A percentile compares a stretch with the other conserved stretches of the same genome.
phyloP scores from a whole-genome alignment of 2,329 filamentous ascomycete species.

The Alternaria alternata region DNA sequence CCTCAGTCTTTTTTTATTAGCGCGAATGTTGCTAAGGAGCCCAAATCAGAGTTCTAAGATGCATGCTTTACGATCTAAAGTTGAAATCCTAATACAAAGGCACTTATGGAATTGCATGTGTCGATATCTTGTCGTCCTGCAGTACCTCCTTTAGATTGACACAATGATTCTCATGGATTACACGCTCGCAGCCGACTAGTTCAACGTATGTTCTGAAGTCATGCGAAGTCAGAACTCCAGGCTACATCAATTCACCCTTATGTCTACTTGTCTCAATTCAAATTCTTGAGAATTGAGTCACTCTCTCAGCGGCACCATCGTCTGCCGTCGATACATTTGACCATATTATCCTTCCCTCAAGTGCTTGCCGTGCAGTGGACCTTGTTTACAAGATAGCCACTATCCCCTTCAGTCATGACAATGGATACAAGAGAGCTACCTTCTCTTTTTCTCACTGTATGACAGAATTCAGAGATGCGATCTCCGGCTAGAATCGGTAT shows the following conservation, averaged over 20 bases:
- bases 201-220: neutral
- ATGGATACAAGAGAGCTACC: neutral
- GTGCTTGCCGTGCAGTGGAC: neutral
- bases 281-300: neutral
- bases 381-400: neutral
- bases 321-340: neutral
- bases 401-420: neutral
- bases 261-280: neutral
- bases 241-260: neutral
- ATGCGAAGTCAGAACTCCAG: neutral
- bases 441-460: neutral
- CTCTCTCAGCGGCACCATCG: neutral
- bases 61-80: neutral
- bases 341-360: neutral
- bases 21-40: neutral
- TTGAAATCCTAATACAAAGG: neutral
- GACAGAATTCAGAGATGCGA: neutral
- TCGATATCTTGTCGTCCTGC: neutral
- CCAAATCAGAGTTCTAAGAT: neutral
- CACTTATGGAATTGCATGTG: neutral
- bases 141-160: neutral
- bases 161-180: neutral
- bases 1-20: neutral
- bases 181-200: neutral
- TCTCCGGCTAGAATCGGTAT: rapidly evolving